Conservation (phyloP, 306 rosid genomes). For the Amphicarpaea edgeworthii region DNA sequence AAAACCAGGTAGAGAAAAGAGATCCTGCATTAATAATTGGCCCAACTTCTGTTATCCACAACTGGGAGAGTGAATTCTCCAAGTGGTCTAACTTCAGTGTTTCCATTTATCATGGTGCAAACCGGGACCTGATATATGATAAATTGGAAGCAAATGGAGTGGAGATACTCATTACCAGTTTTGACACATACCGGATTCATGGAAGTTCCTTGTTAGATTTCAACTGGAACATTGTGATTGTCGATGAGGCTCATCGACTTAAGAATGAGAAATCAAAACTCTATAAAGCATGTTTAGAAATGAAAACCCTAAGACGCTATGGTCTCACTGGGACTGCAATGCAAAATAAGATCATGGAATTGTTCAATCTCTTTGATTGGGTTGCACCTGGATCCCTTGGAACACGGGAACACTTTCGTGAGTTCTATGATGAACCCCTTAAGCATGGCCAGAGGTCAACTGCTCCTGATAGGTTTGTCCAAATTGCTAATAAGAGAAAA, state of each 20-base stretch:
- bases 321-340: conserved; percentile 94
- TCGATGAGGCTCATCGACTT: conserved; percentile 94
- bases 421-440: conserved; percentile 89
- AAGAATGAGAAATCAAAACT: conserved; percentile 94
- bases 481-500: conserved; percentile 81
- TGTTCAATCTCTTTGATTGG: conserved; percentile 94
- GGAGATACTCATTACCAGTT: conserved; percentile 91
- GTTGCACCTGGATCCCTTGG: conserved; percentile 94
- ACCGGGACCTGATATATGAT: conserved; percentile 76
- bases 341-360: conserved; percentile 96
- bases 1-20: conserved; percentile 50
- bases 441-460: conserved; percentile 97
- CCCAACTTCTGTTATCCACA: conserved; percentile 88
- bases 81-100: conserved; percentile 88
- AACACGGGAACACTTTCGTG: conserved; percentile 92
- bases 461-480: conserved; percentile 86
- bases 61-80: conserved; percentile 93
- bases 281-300: conserved; percentile 75
- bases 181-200: conserved; percentile 86
- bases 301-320: conserved; percentile 78
- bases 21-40: conserved; percentile 81
- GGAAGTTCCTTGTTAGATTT: conserved; percentile 69
- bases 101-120: conserved; percentile 83
- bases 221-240: conserved; percentile 76
- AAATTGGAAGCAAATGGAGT: conserved; percentile 63